Evolutionary conservation across 495 filamentous ascomycete genomes (phyloP).

Genomic region (Xanthoparmelia taractica): DNA sequence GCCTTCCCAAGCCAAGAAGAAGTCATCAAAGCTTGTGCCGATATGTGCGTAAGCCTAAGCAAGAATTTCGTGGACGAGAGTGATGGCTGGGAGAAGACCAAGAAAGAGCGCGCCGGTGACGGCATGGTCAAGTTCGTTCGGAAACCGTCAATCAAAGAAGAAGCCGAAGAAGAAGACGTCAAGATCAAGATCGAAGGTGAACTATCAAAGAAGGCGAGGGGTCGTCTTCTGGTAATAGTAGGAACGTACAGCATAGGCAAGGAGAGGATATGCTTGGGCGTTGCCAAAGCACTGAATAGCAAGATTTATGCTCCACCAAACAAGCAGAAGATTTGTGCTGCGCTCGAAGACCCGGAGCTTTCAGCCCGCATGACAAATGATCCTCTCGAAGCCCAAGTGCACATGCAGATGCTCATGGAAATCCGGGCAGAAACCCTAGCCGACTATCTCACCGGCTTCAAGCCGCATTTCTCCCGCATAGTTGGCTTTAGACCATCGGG

Average conservation of each 20-base stretch:
- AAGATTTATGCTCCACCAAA: conserved; percentile 83
- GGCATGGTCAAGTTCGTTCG: conserved; percentile 59
- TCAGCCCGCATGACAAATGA: conserved; percentile 65
- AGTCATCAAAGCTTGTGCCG: conserved; percentile 78
- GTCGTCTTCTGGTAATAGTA: conserved; percentile 79
- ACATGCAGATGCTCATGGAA: conserved; percentile 94
- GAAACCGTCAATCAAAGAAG: conserved; percentile 34
- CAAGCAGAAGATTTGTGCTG: conserved; percentile 76
- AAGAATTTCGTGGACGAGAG: conserved; percentile 46
- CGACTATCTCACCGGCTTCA: conserved; percentile 73
- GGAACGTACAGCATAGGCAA: conserved; percentile 98
- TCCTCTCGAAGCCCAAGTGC: conserved; percentile 81
- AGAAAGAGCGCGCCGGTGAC: conserved; percentile 40
- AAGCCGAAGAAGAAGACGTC: conserved; percentile 28
- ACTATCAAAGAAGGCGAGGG: conserved; percentile 31
- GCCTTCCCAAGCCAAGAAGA: conserved; percentile 83
- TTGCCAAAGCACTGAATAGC: conserved; percentile 74
- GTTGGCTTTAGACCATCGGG: conserved; percentile 90
- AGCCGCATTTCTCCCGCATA: conserved; percentile 69
- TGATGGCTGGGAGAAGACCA: conserved; percentile 45
- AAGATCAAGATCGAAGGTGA: conserved; percentile 28
- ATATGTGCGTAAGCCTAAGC: conserved; percentile 71
- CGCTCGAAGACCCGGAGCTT: conserved; percentile 80
- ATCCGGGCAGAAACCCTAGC: conserved; percentile 78
- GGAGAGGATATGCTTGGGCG: conserved; percentile 88